Base-by-base conservation (phyloP, 176 grass and related monocot species). In the Ananas comosus region DNA sequence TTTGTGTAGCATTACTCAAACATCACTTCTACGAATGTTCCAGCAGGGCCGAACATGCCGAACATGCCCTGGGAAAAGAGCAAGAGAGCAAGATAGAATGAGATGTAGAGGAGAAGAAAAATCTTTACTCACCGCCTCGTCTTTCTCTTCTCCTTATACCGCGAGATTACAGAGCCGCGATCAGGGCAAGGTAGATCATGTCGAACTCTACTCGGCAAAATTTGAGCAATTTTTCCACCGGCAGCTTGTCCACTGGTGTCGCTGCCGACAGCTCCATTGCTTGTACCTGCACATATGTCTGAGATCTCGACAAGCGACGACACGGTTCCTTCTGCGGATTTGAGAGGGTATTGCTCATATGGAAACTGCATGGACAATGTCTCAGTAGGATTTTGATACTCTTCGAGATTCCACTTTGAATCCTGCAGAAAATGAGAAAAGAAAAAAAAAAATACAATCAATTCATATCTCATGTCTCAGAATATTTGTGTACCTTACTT, bases 101-200 rank as follows among this genome's bases (percentile, higher is more conserved):
- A 19, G 12, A 33, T 3, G 2, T 9, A 11, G 5, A 54, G 14
- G 17, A 9, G 13, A 12, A 63, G 53, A 65, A 14, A 64, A 11
- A 13, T 42, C 0, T 48, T 52, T 42, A 73, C 54, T 89, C 56
- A 97, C 94, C 82, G 92, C 66, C 94, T 87, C 79, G 88, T 87
- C 82, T 97, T 92, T 48, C 94, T 85, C 77, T 97, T 97, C 77
- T 97, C 89, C 74, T 88, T 92, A 68, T 92, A 97, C 42, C 94
- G 89, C 9, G 82, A 97, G 66, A 97, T 85, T 16, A 90, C 77
- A 48, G 63, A 72, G 79, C 82, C 66, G 9, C 94, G 83, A 83
- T 97, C 89, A 10, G 74, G 71, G 51, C 67, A 85, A 13, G 71
- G 64, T 25, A 90, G 64, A 76, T 88, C 74, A 65, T 86, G 78